Evolutionary conservation across 129 eudicot species (phyloP).

Genomic region (Scalesia atractyloides): DNA sequence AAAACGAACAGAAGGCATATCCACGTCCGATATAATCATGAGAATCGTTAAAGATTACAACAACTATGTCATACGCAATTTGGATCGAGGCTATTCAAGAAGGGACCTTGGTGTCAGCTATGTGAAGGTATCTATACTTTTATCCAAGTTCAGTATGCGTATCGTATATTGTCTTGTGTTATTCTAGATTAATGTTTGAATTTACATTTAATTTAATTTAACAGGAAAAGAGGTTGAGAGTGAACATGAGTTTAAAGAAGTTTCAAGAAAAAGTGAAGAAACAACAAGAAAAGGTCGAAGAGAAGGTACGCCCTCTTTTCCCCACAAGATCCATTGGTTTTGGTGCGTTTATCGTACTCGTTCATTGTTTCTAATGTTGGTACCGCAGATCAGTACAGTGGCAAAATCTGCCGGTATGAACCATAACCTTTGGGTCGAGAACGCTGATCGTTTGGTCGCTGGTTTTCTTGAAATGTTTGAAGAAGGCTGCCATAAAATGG

Average conservation of each 20-base stretch:
- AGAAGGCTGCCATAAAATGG: conserved; percentile 99
- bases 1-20: conserved; percentile 90
- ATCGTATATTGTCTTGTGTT: not conserved
- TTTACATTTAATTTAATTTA: conserved; percentile 19
- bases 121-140: conserved; percentile 64
- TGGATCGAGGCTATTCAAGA: conserved; percentile 95
- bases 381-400: conserved; percentile 80
- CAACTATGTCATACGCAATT: conserved; percentile 90
- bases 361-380: conserved; percentile 4
- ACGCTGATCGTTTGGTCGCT: conserved; percentile 96
- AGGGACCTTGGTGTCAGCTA: conserved; percentile 95
- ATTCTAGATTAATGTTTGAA: not conserved
- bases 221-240: conserved; percentile 94
- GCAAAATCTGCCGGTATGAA: conserved; percentile 63
- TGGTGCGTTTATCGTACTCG: not conserved
- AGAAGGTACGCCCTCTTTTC: conserved; percentile 52
- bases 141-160: not conserved
- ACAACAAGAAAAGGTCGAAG: conserved; percentile 93
- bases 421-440: conserved; percentile 92
- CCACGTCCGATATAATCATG: conserved; percentile 96
- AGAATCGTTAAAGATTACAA: conserved; percentile 97
- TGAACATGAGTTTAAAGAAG: conserved; percentile 78
- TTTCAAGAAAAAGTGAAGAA: conserved; percentile 84
- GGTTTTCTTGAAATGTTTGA: conserved; percentile 99
- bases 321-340: not conserved